These are phyloP conservation scores for Aureobasidium sp. DNA, from an alignment of 2,329 filamentous ascomycete species.

Conservation along the genomic window DNA sequence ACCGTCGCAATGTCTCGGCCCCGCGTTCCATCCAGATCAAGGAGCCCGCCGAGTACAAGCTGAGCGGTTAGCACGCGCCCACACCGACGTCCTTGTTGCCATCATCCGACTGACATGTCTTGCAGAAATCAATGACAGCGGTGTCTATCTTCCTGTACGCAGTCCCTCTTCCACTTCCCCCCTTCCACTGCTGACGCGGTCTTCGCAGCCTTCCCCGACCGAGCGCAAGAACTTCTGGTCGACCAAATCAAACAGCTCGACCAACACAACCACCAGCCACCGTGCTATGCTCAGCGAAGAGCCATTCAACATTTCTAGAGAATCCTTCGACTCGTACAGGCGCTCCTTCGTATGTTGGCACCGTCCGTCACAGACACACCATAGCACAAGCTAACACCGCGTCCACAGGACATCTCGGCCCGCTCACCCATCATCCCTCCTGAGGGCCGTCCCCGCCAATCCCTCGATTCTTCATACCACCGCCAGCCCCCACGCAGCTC, in stretches of 20 bases:
- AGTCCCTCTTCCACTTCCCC: background rate
- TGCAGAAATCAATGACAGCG: conserved; percentile 88
- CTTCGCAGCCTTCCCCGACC: conserved; percentile 67
- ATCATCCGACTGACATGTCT: conserved; percentile 14
- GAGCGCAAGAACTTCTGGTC: conserved; percentile 78
- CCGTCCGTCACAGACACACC: background rate
- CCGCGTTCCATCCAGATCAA: conserved; percentile 36
- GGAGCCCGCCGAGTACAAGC: conserved; percentile 41
- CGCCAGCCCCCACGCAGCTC: conserved; percentile 33
- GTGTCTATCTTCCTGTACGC: conserved; percentile 79
- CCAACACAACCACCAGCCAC: conserved; percentile 46
- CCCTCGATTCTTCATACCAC: conserved; percentile 63
- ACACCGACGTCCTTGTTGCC: background rate
- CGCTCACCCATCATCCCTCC: conserved; percentile 62
- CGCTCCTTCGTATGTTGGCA: conserved; percentile 74
- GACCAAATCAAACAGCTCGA: conserved; percentile 41
- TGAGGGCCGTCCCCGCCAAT: conserved; percentile 56
- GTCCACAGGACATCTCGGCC: conserved; percentile 73
- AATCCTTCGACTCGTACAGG: conserved; percentile 94
- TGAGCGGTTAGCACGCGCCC: conserved; percentile 37
- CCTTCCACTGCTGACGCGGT: conserved; percentile 12
- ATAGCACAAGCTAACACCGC: background rate
- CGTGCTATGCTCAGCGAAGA: conserved; percentile 68
- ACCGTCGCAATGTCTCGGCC: conserved; percentile 17
- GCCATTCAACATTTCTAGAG: conserved; percentile 87